A percentile compares a stretch with the other conserved stretches of the same genome.
These are phyloP conservation scores for Boletus speciosus DNA, from an alignment of 768 basidiomycete species.

Conservation along the genomic window DNA sequence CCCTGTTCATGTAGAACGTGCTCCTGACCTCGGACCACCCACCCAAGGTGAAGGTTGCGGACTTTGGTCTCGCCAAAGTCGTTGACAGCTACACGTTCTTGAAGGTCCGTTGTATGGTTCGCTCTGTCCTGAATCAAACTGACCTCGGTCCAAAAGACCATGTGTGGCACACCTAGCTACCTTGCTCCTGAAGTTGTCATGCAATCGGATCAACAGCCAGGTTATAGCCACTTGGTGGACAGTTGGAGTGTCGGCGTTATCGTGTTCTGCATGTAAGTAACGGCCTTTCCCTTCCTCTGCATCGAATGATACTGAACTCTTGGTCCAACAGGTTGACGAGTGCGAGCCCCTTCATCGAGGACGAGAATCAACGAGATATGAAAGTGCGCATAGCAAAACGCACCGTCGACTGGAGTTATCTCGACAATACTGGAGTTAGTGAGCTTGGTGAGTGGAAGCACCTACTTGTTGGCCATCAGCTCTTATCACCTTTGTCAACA, in stretches of 20 bases:
- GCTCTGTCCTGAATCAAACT: background rate
- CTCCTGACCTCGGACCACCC: constrained; percentile 71
- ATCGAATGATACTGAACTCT: background rate
- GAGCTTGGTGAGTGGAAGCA: constrained; percentile 40
- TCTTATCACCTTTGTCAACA: constrained; percentile 31
- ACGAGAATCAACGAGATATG: constrained; percentile 57
- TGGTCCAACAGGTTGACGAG: constrained; percentile 63
- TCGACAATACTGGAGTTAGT: constrained; percentile 41
- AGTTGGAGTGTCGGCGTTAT: constrained; percentile 97
- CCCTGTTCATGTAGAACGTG: constrained; percentile 54
- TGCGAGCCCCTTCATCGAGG: constrained; percentile 76
- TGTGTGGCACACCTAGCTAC: constrained; percentile 96
- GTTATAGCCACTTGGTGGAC: constrained; percentile 88
- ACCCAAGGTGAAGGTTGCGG: constrained; percentile 83
- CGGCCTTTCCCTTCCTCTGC: background rate
- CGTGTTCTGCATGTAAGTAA: constrained; percentile 78
- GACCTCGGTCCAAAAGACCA: constrained; percentile 49
- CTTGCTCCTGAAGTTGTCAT: constrained; percentile 89
- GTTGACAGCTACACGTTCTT: constrained; percentile 76
- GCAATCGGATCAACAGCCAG: constrained; percentile 49
- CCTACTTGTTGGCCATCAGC: background rate
- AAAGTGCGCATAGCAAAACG: constrained; percentile 58
- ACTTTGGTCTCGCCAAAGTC: constrained; percentile 95
- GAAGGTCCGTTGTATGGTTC: constrained; percentile 44
- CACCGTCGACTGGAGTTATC: constrained; percentile 56